Evolutionary conservation across 2,329 filamentous ascomycete species (phyloP).

Genomic region (Malbranchea cinnamomea): DNA sequence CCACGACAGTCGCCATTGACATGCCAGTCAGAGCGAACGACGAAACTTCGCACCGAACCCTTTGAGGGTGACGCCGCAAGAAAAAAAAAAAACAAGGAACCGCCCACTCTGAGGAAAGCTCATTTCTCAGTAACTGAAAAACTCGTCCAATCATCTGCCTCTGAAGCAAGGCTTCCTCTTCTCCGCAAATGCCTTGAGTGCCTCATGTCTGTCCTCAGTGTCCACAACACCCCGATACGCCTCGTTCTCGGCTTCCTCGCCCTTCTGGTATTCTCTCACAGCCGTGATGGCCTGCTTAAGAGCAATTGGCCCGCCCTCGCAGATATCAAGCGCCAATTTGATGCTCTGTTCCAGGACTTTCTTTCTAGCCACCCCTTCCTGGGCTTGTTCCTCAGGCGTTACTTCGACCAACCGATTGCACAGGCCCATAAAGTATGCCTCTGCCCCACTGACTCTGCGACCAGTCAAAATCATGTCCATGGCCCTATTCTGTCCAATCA

Average conservation of each 20-base stretch:
- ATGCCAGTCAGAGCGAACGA: too few species aligned
- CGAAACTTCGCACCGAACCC: too few species aligned
- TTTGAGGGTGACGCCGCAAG: too few species aligned
- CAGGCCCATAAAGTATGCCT: conserved; percentile 83
- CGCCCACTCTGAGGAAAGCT: too few species aligned
- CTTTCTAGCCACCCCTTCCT: conserved; percentile 46
- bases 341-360: conserved; percentile 63
- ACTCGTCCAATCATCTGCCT: conserved; percentile 33
- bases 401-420: conserved; percentile 84
- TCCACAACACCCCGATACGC: conserved; percentile 73
- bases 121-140: too few species aligned
- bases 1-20: too few species aligned
- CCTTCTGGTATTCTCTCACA: conserved; percentile 49
- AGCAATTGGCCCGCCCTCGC: conserved; percentile 75
- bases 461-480: conserved; percentile 83
- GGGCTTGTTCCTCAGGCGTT: conserved; percentile 35
- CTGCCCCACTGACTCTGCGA: conserved; percentile 63
- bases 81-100: too few species aligned
- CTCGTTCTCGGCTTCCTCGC: conserved; percentile 66
- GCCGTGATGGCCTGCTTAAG: conserved; percentile 66
- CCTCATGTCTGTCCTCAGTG: conserved; percentile 79
- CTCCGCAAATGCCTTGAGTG: conserved; percentile 68
- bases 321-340: conserved; percentile 67
- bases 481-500: conserved; percentile 71
- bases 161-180: conserved; percentile 57